A percentile compares a stretch with the other conserved stretches of the same genome.
phyloP scores from a whole-genome alignment of 129 eudicot species.

The Saposhnikovia divaricata region DNA sequence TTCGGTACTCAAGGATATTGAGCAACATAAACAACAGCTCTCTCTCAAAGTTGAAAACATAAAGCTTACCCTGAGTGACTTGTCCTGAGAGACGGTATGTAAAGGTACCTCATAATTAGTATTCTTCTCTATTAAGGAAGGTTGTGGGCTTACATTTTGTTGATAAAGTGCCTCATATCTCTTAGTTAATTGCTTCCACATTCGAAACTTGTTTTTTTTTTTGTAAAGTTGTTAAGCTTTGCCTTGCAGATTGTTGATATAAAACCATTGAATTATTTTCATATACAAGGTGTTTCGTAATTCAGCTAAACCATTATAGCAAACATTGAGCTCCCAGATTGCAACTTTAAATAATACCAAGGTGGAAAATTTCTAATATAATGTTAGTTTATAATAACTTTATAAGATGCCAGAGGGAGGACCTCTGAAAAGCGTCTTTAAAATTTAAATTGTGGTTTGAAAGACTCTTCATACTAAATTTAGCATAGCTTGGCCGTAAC shows the following conservation, averaged over 20 bases:
- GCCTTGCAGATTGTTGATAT: not conserved
- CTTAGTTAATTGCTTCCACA: not conserved
- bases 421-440: not conserved
- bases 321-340: not conserved
- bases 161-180: not conserved
- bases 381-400: not conserved
- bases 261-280: not conserved
- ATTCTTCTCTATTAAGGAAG: not conserved
- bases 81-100: slow-evolving; percentile 33
- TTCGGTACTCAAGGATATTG: slow-evolving; percentile 52
- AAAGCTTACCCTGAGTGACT: slow-evolving; percentile 45
- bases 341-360: too few species aligned
- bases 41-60: slow-evolving; percentile 52
- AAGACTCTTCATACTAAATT: not conserved
- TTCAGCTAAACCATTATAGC: not conserved
- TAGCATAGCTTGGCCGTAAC: not conserved
- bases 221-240: not conserved
- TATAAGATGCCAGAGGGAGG: not conserved
- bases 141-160: not conserved
- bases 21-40: slow-evolving; percentile 57
- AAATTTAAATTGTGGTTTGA: not conserved
- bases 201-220: not conserved
- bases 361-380: not conserved
- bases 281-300: not conserved
- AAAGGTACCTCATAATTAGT: slow-evolving; percentile 15